A percentile compares a stretch with the other conserved stretches of the same genome.
Conservation (phyloP, 2,329 filamentous ascomycete species). For the Ceratocystis harringtonii region DNA sequence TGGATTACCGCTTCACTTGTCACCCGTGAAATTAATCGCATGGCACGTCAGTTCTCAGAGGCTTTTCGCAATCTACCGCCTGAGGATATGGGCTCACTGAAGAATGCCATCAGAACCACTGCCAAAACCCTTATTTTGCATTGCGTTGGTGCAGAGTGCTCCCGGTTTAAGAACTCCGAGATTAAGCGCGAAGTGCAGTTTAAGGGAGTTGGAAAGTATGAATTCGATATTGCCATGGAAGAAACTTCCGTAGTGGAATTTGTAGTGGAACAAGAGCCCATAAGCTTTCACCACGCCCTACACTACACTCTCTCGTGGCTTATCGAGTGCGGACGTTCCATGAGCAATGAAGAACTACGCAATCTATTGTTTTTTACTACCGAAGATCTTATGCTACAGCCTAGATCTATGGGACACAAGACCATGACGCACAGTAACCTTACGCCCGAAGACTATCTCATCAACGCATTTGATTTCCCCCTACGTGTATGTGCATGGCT, state of each 20-base stretch:
- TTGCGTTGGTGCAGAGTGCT: slow-evolving; percentile 75
- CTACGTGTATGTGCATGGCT: slow-evolving; percentile 90
- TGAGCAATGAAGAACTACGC: slow-evolving; percentile 51
- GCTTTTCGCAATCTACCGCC: slow-evolving; percentile 58
- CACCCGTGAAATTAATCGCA: slow-evolving; percentile 83
- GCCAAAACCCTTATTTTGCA: slow-evolving; percentile 77
- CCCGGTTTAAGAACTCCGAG: slow-evolving; percentile 72
- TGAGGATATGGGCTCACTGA: slow-evolving; percentile 52
- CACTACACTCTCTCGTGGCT: slow-evolving; percentile 96
- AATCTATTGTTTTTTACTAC: slow-evolving; percentile 57
- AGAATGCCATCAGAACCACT: slow-evolving; percentile 54
- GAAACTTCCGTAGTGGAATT: slow-evolving; percentile 67
- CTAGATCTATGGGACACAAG: slow-evolving; percentile 45
- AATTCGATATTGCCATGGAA: slow-evolving; percentile 50
- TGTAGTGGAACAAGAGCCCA: slow-evolving; percentile 71
- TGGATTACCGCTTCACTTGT: slow-evolving; percentile 96
- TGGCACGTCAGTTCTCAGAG: slow-evolving; percentile 78
- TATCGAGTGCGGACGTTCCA: slow-evolving; percentile 70
- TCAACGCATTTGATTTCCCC: slow-evolving; percentile 84
- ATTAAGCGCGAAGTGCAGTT: slow-evolving; percentile 77
- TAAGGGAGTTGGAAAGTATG: slow-evolving; percentile 61
- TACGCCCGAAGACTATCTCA: slow-evolving; percentile 58
- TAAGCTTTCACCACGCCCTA: slow-evolving; percentile 94
- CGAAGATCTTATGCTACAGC: slow-evolving; percentile 51
- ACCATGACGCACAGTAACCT: slow-evolving; percentile 42